Evolutionary conservation across 2,329 filamentous ascomycete species (phyloP).

Genomic region (Thelonectria discophora): DNA sequence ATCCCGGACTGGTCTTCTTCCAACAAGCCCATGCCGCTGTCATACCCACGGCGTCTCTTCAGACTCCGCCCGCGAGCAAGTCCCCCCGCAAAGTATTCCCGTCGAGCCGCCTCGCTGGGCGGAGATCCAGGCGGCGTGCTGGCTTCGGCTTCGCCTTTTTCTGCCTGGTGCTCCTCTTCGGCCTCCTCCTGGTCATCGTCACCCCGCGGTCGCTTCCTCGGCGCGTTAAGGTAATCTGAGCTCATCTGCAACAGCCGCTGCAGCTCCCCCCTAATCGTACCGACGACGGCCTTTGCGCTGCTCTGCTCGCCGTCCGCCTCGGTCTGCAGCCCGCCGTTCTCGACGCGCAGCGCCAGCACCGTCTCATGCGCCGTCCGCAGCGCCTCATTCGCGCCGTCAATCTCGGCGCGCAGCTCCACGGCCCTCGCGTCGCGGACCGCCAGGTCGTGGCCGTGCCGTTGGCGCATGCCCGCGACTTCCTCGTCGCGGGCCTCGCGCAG

Average conservation of each 20-base stretch:
- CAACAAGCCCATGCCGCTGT: constrained; percentile 64
- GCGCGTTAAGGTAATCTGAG: constrained; percentile 52
- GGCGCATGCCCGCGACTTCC: constrained; percentile 49
- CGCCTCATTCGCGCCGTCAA: constrained; percentile 56
- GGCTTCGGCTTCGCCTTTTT: neutral
- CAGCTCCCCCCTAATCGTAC: constrained; percentile 62
- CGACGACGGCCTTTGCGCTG: constrained; percentile 56
- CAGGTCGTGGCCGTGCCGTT: constrained; percentile 56
- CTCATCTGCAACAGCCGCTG: constrained; percentile 58
- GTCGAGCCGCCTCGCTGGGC: constrained; percentile 28
- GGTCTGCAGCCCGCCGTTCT: constrained; percentile 53
- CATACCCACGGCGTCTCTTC: constrained; percentile 57
- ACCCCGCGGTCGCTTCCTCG: constrained; percentile 32
- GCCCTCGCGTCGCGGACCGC: constrained; percentile 62
- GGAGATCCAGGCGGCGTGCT: constrained; percentile 12
- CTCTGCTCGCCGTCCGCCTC: constrained; percentile 50
- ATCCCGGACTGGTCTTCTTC: constrained; percentile 58
- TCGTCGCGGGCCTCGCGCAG: constrained; percentile 47
- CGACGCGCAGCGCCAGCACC: constrained; percentile 55
- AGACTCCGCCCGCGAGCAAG: constrained; percentile 45
- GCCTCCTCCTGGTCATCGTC: neutral
- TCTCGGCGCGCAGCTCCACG: constrained; percentile 57
- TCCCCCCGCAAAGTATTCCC: constrained; percentile 39
- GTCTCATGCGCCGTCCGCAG: constrained; percentile 58
- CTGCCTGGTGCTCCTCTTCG: neutral